These are phyloP conservation scores for Fonsecaea erecta DNA, from an alignment of 2,329 filamentous ascomycete genomes.

Conservation along the genomic window DNA sequence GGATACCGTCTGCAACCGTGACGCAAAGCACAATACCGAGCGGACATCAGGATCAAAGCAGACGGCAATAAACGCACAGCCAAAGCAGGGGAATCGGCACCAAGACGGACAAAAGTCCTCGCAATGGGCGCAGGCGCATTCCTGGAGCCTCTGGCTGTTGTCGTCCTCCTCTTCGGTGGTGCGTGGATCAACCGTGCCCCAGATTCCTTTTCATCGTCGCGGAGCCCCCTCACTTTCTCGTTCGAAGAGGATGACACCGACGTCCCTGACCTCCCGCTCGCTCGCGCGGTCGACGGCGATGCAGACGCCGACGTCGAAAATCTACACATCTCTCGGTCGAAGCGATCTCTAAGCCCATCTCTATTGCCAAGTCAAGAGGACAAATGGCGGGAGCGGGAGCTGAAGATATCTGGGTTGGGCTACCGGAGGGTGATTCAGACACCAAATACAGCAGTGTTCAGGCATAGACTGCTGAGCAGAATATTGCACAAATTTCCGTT, in stretches of 20 bases:
- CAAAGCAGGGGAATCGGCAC: not conserved
- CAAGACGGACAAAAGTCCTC: not conserved
- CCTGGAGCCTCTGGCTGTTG: slow-evolving; percentile 65
- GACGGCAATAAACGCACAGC: not conserved
- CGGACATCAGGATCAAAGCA: not conserved
- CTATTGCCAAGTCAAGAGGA: slow-evolving; percentile 49
- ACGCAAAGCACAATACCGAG: not conserved
- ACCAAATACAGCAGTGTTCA: slow-evolving; percentile 66
- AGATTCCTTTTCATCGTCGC: slow-evolving; percentile 43
- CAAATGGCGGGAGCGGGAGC: slow-evolving; percentile 56
- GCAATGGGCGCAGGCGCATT: slow-evolving; percentile 61
- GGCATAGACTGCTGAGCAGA: slow-evolving; percentile 65
- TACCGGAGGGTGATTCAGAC: slow-evolving; percentile 57
- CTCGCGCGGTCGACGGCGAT: slow-evolving; percentile 17
- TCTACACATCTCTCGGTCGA: slow-evolving; percentile 29
- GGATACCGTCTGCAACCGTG: not conserved
- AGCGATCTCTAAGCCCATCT: slow-evolving; percentile 47
- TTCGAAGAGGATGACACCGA: slow-evolving; percentile 27
- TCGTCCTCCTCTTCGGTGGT: slow-evolving; percentile 64
- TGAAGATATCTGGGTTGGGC: slow-evolving; percentile 49
- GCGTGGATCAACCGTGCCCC: slow-evolving; percentile 63
- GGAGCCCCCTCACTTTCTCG: slow-evolving; percentile 16
- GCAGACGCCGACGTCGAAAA: slow-evolving; percentile 27
- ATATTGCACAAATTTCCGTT: slow-evolving; percentile 72
- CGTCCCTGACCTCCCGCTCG: slow-evolving; percentile 16